phyloP scores from a whole-genome alignment of 805 yeast genomes.

The Wickerhamiella sergipiensis region DNA sequence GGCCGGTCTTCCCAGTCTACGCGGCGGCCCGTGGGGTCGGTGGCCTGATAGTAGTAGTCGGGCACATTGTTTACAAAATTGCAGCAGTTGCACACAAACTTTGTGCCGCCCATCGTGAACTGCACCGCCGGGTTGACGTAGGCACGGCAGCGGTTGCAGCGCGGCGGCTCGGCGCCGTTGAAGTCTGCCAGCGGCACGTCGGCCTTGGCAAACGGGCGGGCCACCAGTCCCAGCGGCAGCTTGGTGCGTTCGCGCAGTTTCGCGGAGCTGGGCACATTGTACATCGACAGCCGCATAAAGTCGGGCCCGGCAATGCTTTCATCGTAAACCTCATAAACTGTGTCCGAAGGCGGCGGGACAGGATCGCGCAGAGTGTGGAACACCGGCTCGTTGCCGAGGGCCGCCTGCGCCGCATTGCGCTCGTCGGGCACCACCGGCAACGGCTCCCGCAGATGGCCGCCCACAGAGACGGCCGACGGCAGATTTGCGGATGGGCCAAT shows the following conservation, averaged over 20 bases:
- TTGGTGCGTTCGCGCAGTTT: conserved; percentile 52
- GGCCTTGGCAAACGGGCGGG: conserved; percentile 76
- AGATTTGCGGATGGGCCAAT: neutral
- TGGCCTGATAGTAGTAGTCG: conserved; percentile 46
- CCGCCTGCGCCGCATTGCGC: conserved; percentile 14
- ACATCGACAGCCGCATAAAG: conserved; percentile 64
- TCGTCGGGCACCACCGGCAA: conserved; percentile 18
- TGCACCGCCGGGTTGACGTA: conserved; percentile 78
- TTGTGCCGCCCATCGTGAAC: conserved; percentile 42
- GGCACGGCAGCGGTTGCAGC: conserved; percentile 86
- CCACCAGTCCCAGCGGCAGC: conserved; percentile 67
- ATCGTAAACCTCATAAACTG: conserved; percentile 55
- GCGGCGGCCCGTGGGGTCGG: conserved; percentile 49
- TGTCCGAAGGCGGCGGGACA: conserved; percentile 71
- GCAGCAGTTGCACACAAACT: conserved; percentile 77
- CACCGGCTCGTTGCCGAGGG: conserved; percentile 25
- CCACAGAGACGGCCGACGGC: conserved; percentile 4
- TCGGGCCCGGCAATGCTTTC: conserved; percentile 80
- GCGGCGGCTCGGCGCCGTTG: conserved; percentile 46
- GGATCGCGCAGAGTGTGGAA: conserved; percentile 67
- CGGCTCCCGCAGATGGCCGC: conserved; percentile 12
- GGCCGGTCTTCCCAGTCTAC: conserved; percentile 52
- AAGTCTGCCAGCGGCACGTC: conserved; percentile 57
- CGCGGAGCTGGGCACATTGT: conserved; percentile 66
- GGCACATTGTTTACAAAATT: conserved; percentile 61